Conservation (phyloP, 495 filamentous ascomycete genomes). For the Diplogelasinospora grovesii region DNA sequence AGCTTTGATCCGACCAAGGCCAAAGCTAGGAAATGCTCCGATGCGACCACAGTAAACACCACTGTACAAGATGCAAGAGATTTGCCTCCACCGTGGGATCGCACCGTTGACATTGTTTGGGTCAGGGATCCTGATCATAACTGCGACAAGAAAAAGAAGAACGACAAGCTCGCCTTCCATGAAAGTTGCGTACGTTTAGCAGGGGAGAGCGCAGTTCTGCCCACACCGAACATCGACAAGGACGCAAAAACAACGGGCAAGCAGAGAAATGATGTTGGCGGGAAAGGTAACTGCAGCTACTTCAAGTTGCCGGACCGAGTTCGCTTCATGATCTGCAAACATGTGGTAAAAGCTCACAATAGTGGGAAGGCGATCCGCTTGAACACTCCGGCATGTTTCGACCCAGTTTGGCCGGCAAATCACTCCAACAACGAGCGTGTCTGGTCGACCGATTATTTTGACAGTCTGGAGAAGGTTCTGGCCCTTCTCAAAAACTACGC, state of each 20-base stretch:
- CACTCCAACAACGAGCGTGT: not conserved
- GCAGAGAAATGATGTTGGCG: not conserved
- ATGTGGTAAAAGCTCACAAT: conserved; percentile 9
- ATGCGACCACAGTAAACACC: too few species aligned
- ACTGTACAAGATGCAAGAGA: too few species aligned
- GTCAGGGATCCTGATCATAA: conserved; percentile 2
- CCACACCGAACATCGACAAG: too few species aligned
- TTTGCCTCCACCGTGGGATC: conserved; percentile 24
- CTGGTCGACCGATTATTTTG: conserved; percentile 21
- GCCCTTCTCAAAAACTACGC: conserved; percentile 10
- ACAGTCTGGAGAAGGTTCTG: conserved; percentile 13
- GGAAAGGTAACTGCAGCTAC: conserved; percentile 13
- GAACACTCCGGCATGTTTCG: conserved; percentile 12
- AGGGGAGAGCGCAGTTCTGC: conserved; percentile 1
- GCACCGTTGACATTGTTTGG: conserved; percentile 22
- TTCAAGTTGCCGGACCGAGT: conserved; percentile 14
- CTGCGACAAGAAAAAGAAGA: conserved; percentile 2
- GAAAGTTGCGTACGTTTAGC: conserved; percentile 10
- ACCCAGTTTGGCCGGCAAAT: conserved; percentile 17
- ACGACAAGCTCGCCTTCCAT: conserved; percentile 9
- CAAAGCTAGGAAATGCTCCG: too few species aligned
- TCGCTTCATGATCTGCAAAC: conserved; percentile 15
- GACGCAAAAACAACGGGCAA: not conserved
- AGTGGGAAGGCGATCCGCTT: conserved; percentile 19
- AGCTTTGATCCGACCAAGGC: too few species aligned